A percentile compares a stretch with the other conserved stretches of the same genome.
phyloP scores from a whole-genome alignment of 2,329 filamentous ascomycete genomes.

The Colletotrichum ledebouriae region DNA sequence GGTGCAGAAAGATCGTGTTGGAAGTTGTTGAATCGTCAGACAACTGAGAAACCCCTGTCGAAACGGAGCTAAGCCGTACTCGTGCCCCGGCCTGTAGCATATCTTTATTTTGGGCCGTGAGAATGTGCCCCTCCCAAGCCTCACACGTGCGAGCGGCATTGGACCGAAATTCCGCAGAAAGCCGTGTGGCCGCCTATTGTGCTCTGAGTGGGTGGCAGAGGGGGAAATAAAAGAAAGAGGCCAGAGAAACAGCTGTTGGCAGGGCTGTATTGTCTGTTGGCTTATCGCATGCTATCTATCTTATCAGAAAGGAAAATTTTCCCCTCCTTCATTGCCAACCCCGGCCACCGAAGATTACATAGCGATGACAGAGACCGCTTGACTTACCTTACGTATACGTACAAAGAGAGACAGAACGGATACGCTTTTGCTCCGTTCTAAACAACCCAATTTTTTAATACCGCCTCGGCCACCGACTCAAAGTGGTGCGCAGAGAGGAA shows the following conservation, averaged over 20 bases:
- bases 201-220: constrained; percentile 6
- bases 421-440: background rate
- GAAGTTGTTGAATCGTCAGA: constrained; percentile 33
- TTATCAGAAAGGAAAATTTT: constrained; percentile 12
- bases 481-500: constrained; percentile 22
- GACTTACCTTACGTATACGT: too few relatives aligned
- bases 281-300: constrained; percentile 29
- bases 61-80: constrained; percentile 31
- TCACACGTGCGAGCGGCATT: constrained; percentile 41
- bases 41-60: constrained; percentile 38
- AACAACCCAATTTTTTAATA: too few relatives aligned
- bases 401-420: background rate
- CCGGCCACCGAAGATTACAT: too few relatives aligned
- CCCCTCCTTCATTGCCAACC: background rate
- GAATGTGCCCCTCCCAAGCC: constrained; percentile 35
- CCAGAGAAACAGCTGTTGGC: too few relatives aligned
- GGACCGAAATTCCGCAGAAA: constrained; percentile 38
- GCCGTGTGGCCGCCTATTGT: constrained; percentile 29
- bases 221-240: background rate
- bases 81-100: constrained; percentile 2
- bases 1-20: constrained; percentile 18
- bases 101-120: constrained; percentile 17
- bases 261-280: background rate
- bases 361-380: too few relatives aligned
- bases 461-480: background rate